Base-by-base conservation (phyloP, 768 basidiomycete genomes). In the Tephrocybe sp. region DNA sequence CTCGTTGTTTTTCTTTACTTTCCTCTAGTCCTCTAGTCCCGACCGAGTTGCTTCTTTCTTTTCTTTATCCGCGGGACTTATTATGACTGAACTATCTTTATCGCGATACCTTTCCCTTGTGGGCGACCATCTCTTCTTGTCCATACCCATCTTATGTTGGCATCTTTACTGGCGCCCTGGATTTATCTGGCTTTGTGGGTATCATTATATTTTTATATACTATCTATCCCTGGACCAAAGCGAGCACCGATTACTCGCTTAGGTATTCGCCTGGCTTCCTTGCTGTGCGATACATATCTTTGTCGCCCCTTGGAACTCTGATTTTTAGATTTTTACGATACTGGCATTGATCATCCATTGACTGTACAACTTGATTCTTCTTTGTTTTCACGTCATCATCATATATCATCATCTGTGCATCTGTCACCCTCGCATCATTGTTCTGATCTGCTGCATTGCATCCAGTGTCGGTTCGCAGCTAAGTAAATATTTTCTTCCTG, bases 241-340 rank as follows among this genome's bases (percentile, higher is more conserved):
- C 72, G 60, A 75, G 13, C 70, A 72, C 43, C 61, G 73, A 4
- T 34, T 15, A 4, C 4, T 34, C 4, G 33, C 13, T 15, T n/a
- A n/a, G 8, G 11, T 34, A n/a, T 15, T 15, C 33, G 33, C 33
- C 15, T 34, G 33, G 5, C 11, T 29, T 11, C 33, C 33, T 34
- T 15, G 33, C 33, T 15, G 7, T 15, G 33, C 33, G 13, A 34
- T 34, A 15, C 33, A 7, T 34, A 34, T n/a, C 9, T 15, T 4
- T 15, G 15, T 34, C 4, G 6, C 27, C 27, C 33, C 33, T 34
- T 15, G 27, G 5, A 29, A 11, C 11, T 29, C 11, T 29, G 27
- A 29, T 29, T 5, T 11, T 5, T 11, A 29, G n/a, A n/a, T n/a
- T 29, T 11, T 29, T 29, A 29, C 27, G n/a, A n/a, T n/a, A n/a